Conservation (phyloP, 257 asterid genomes). For the Vinca minor region DNA sequence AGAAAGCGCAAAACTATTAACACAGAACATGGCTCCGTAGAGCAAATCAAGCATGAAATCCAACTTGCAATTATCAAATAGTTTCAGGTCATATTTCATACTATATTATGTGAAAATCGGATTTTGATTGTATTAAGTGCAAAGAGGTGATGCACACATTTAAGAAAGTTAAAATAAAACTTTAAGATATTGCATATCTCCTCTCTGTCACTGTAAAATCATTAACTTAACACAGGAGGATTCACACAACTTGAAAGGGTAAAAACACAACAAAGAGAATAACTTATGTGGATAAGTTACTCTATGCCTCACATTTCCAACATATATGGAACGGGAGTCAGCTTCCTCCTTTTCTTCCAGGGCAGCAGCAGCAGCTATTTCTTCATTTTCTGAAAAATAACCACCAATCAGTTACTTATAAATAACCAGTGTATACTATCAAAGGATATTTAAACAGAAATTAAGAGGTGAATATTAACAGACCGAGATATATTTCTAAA, state of each 20-base stretch:
- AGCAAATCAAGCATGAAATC: neutral
- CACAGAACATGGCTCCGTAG: neutral
- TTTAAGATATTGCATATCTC: too few relatives aligned
- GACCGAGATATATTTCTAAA: neutral
- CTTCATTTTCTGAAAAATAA: constrained; percentile 25
- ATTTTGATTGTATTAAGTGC: neutral
- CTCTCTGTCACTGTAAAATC: too few relatives aligned
- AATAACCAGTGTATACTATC: neutral
- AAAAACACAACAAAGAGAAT: neutral
- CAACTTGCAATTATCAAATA: neutral
- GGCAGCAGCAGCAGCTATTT: constrained; percentile 44
- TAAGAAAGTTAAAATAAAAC: neutral
- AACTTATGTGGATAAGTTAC: constrained; percentile 11
- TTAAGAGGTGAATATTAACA: neutral
- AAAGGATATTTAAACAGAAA: neutral
- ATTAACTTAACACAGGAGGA: neutral
- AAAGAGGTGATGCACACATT: neutral
- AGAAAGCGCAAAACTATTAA: constrained; percentile 2
- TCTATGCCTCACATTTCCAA: constrained; percentile 72
- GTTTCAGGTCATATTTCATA: neutral
- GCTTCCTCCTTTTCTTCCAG: constrained; percentile 87
- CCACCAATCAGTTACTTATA: neutral
- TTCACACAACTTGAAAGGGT: neutral
- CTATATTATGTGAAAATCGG: neutral
- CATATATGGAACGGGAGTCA: constrained; percentile 79